Conservation (phyloP, 495 filamentous ascomycete species). For the Saxophila tyrrhenica region DNA sequence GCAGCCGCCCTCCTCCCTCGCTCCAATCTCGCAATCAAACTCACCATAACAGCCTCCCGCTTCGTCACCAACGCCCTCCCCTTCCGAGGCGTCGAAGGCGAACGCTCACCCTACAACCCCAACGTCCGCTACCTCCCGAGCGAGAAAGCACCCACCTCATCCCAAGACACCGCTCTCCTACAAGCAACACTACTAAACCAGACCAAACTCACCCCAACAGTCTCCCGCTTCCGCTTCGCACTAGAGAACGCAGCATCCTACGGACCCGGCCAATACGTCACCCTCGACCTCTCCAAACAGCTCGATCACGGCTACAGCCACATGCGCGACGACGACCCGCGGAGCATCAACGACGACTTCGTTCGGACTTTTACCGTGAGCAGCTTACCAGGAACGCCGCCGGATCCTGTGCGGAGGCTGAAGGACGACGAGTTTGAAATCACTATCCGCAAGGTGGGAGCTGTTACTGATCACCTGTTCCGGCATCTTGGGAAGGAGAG, state of each 20-base stretch:
- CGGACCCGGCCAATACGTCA: slow-evolving; percentile 62
- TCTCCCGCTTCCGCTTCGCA: slow-evolving; percentile 49
- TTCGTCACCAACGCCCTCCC: slow-evolving; percentile 52
- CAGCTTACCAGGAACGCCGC: slow-evolving; percentile 35
- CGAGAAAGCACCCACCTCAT: slow-evolving; percentile 30
- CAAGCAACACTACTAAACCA: slow-evolving; percentile 43
- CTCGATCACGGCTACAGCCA: slow-evolving; percentile 63
- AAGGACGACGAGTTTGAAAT: slow-evolving; percentile 52
- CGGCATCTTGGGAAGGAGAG: slow-evolving; percentile 36
- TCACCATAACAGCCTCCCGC: slow-evolving; percentile 47
- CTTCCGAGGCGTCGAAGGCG: slow-evolving; percentile 50
- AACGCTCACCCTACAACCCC: slow-evolving; percentile 63
- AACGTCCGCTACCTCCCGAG: slow-evolving; percentile 42
- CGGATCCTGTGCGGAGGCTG: slow-evolving; percentile 3
- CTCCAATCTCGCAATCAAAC: slow-evolving; percentile 58
- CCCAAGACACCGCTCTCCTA: slow-evolving; percentile 1
- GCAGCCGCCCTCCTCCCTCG: slow-evolving; percentile 51
- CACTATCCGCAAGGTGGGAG: slow-evolving; percentile 54
- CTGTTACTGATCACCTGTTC: slow-evolving; percentile 55
- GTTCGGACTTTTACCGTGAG: slow-evolving; percentile 71
- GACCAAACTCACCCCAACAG: slow-evolving; percentile 49
- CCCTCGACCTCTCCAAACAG: slow-evolving; percentile 55
- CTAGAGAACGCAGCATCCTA: slow-evolving; percentile 37
- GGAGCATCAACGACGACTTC: slow-evolving; percentile 70
- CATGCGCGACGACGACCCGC: slow-evolving; percentile 69